Percentiles rank a stretch among this genome's conserved stretches.
Conservation (phyloP, 2,329 filamentous ascomycete genomes). For the Blastomyces gilchristii region DNA sequence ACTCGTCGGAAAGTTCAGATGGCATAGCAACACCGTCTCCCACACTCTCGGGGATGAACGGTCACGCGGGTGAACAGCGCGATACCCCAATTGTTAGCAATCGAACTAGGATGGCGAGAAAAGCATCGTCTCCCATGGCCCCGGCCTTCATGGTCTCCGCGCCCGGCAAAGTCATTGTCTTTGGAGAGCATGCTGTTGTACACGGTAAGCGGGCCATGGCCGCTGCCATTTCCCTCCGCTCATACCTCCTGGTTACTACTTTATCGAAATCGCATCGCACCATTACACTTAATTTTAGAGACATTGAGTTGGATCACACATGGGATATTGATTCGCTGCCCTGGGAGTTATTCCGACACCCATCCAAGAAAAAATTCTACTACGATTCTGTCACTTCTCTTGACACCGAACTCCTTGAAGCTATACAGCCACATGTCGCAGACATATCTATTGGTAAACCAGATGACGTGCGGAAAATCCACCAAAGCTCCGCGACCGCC, state of each 20-base stretch:
- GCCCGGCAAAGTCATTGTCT: conserved; percentile 95
- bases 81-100: neutral
- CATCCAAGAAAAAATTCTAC: conserved; percentile 86
- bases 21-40: conserved; percentile 24
- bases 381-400: conserved; percentile 79
- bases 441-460: conserved; percentile 57
- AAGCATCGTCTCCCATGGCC: conserved; percentile 52
- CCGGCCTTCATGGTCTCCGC: conserved; percentile 97
- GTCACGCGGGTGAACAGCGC: conserved; percentile 14
- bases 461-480: conserved; percentile 69
- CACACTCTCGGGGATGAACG: conserved; percentile 14
- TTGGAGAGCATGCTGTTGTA: conserved; percentile 96
- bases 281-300: conserved; percentile 78
- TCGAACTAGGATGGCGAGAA: conserved; percentile 21
- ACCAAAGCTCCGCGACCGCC: conserved; percentile 67
- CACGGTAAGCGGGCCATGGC: conserved; percentile 94
- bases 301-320: conserved; percentile 78
- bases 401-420: conserved; percentile 69
- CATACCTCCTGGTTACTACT: conserved; percentile 90
- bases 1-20: conserved; percentile 24
- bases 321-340: conserved; percentile 92
- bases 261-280: conserved; percentile 86
- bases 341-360: conserved; percentile 69
- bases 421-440: conserved; percentile 68
- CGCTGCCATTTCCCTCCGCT: conserved; percentile 86